Evolutionary conservation across 1,139 yeast genomes (phyloP), one percentile per base, ranked within the genome.

Genomic region (Yamadazyma siamensis): DNA sequence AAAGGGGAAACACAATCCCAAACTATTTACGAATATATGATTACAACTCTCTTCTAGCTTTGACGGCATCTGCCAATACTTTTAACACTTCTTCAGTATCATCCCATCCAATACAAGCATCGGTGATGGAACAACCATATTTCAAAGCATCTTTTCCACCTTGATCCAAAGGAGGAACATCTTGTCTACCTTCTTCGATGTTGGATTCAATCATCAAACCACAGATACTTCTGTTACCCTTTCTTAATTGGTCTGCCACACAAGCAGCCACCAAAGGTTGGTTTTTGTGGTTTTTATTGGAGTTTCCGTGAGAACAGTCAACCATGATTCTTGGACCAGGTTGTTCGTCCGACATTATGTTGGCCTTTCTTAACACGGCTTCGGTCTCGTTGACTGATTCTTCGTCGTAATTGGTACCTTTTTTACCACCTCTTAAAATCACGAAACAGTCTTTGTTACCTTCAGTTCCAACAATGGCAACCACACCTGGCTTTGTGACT

Each of bases 121-220:
- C 97, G 21, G 98, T 91, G 51, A 91, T 89, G 29, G 95, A 85
- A 47, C 91, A 85, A 36, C 97, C 97, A 62, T 91, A 89, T 49
- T 80, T 76, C 59, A 89, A 72, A 16, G 62, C 64, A 40, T 73
- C 75, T 55, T 82, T 82, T 30, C 94, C 94, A 39, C 81, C 86
- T 27, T 44, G 23, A 40, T 77, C 61, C 23, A 65, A 67, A 7
- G 61, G 72, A 28, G 85, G 77, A 38, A 89, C 89, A 49, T 85
- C 82, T 64, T 91, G 98, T 66, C 94, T 81, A 34, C 98, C 98
- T 56, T 85, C 97, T 34, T 68, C 77, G 45, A 91, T 69, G 57
- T 89, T 85, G 35, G 95, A 83, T 65, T 91, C 98, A 54, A 91
- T 88, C 98, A 91, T 91, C 43, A 91, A 79, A 43, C 98, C 98